These are phyloP conservation scores for Trichoderma sp. DNA, from an alignment of 2,329 filamentous ascomycete genomes.

Conservation along the genomic window DNA sequence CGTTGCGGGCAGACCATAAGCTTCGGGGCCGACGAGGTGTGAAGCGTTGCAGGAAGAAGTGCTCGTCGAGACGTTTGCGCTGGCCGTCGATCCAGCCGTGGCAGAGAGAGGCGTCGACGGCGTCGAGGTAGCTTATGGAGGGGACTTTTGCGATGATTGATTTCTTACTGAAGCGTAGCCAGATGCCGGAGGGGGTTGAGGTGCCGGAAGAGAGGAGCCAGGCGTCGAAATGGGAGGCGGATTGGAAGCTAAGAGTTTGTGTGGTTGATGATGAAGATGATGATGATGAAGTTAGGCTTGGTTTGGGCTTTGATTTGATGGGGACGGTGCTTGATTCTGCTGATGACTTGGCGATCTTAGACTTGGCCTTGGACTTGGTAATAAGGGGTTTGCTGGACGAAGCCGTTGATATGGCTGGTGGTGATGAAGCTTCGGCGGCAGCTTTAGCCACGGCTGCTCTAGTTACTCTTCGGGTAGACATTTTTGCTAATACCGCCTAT, in stretches of 20 bases:
- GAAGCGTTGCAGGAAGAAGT: constrained; percentile 57
- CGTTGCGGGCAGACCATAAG: constrained; percentile 62
- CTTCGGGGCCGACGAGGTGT: constrained; percentile 57
- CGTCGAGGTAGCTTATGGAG: constrained; percentile 51
- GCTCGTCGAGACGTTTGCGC: constrained; percentile 44
- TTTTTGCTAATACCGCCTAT: not conserved
- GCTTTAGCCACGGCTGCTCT: not conserved
- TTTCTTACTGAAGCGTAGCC: constrained; percentile 54
- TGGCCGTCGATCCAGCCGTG: constrained; percentile 66
- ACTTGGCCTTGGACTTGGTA: not conserved
- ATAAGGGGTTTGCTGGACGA: not conserved
- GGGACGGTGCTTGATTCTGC: not conserved
- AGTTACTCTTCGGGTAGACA: not conserved
- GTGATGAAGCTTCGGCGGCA: not conserved
- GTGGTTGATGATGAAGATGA: not conserved
- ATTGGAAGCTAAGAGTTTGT: constrained; percentile 33
- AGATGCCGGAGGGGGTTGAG: constrained; percentile 40
- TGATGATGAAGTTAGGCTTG: not conserved
- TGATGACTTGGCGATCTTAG: not conserved
- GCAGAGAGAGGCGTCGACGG: constrained; percentile 59
- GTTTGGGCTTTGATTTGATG: not conserved
- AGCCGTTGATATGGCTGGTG: not conserved
- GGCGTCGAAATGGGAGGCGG: constrained; percentile 35
- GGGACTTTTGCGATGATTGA: constrained; percentile 35
- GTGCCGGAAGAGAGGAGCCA: constrained; percentile 44